Evolutionary conservation across 352 stramenopile genomes (phyloP).

Genomic region (Phytophthora lateralis): DNA sequence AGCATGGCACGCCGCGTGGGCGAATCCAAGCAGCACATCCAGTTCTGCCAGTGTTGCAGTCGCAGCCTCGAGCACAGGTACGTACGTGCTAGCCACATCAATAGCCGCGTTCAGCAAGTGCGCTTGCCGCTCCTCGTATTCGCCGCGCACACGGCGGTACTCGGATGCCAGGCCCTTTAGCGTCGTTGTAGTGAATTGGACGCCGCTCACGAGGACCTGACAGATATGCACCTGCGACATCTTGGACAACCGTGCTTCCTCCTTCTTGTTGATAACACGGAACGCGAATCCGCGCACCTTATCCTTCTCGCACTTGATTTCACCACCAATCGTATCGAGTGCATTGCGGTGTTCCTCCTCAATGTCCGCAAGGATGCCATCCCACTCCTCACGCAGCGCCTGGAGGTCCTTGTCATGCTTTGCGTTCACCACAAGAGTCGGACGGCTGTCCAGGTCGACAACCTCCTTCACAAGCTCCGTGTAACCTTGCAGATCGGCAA

Average conservation of each 20-base stretch:
- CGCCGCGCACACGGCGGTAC: slow-evolving; percentile 81
- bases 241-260: slow-evolving; percentile 91
- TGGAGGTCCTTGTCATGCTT: slow-evolving; percentile 88
- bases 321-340: slow-evolving; percentile 66
- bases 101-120: slow-evolving; percentile 93
- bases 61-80: slow-evolving; percentile 94
- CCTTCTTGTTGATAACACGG: slow-evolving; percentile 93
- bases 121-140: slow-evolving; percentile 93
- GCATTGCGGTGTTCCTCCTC: slow-evolving; percentile 83
- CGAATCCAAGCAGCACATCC: slow-evolving; percentile 96
- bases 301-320: slow-evolving; percentile 94
- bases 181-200: slow-evolving; percentile 97
- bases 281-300: slow-evolving; percentile 93
- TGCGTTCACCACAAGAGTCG: slow-evolving; percentile 78
- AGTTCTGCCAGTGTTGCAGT: slow-evolving; percentile 90
- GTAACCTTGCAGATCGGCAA: slow-evolving; percentile 70
- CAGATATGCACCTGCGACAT: slow-evolving; percentile 91
- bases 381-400: slow-evolving; percentile 75
- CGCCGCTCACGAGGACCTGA: slow-evolving; percentile 96
- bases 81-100: slow-evolving; percentile 95
- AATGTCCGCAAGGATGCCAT: slow-evolving; percentile 69
- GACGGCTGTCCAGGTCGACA: slow-evolving; percentile 81
- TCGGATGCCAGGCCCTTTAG: slow-evolving; percentile 87
- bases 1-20: slow-evolving; percentile 93
- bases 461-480: slow-evolving; percentile 82